Base-by-base conservation (phyloP, 2,329 filamentous ascomycete genomes). In the Rachicladosporium sp. region DNA sequence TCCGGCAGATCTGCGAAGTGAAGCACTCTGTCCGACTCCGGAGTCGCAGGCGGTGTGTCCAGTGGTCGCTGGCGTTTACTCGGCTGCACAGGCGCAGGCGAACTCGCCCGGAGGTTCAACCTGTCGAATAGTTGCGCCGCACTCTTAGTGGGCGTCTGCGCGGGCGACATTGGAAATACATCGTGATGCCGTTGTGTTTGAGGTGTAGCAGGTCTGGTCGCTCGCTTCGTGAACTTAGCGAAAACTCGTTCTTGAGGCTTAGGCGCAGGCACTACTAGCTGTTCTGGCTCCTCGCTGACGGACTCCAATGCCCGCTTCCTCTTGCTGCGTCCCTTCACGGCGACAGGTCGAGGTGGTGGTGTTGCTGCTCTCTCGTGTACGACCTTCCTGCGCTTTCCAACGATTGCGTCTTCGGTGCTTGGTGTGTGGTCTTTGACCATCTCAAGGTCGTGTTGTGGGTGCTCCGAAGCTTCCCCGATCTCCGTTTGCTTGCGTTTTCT, bases 21-120 rank as follows among this genome's bases (percentile, higher is more conserved):
- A 27, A 48, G 44, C 6, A 39, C 33, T 12, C 46, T 42, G 7
- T 48, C 40, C 15, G 43, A 33, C 27, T 53, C 40, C 10, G 56
- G 56, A 10, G 54, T 58, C 9, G 48, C 41, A 10, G 56, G 57
- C 9, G 58, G 58, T n/a, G 55, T 62, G 30, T 55, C 48, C 34
- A 53, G 50, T 3, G 47, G 47, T 4, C 44, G 32, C 33, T 48
- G 38, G 31, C 47, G 41, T n/a, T 44, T 41, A 4, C 38, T 40
- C 2, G 54, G 37, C 6, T 48, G 33, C 12, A 46, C 46, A 7
- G 50, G 49, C 3, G 50, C 33, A 8, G 44, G 44, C 5, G 45
- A 39, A 23, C 47, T 43, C 1, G 44, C 33, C 10, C 49, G 46
- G 10, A 61, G 46, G 30, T 53, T 53, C 29, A 62, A 38, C n/a